Conservation (phyloP, 331 rosid genomes). For the Cucumis variabilis region DNA sequence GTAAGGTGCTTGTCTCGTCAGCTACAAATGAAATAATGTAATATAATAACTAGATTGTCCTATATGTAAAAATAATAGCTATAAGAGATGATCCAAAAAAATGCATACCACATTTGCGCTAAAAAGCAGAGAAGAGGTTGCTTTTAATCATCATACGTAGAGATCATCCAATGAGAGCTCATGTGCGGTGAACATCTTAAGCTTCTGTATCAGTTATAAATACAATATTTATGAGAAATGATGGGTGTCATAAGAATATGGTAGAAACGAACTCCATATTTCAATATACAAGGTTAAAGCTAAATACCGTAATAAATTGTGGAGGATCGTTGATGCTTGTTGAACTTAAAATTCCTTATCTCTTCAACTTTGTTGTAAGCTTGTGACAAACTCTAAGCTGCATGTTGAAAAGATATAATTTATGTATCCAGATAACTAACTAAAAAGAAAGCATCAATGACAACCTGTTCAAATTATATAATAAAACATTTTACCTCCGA, state of each 20-base stretch:
- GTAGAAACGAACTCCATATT: neutral
- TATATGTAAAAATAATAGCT: too few relatives aligned
- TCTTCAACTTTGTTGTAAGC: conserved; percentile 80
- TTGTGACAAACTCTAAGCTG: conserved; percentile 98
- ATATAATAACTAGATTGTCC: too few relatives aligned
- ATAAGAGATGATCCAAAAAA: too few relatives aligned
- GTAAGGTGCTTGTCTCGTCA: too few relatives aligned
- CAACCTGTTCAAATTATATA: neutral
- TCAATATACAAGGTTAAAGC: neutral
- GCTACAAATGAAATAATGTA: too few relatives aligned
- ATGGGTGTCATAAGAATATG: neutral
- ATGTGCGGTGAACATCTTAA: conserved; percentile 67
- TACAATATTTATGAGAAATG: neutral
- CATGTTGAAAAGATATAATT: conserved; percentile 31
- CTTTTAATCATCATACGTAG: conserved; percentile 57
- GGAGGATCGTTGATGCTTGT: conserved; percentile 93
- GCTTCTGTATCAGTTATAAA: conserved; percentile 63
- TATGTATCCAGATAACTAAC: conserved; percentile 22
- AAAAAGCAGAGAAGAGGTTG: conserved; percentile 34
- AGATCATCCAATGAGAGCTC: conserved; percentile 90
- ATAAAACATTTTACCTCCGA: conserved; percentile 68
- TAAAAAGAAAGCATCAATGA: neutral
- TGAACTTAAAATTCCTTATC: conserved; percentile 92
- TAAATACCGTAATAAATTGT: conserved; percentile 73
- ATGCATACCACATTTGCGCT: too few relatives aligned